Conservation (phyloP, 1,139 yeast species). For the Saccharomyces hybrid region DNA sequence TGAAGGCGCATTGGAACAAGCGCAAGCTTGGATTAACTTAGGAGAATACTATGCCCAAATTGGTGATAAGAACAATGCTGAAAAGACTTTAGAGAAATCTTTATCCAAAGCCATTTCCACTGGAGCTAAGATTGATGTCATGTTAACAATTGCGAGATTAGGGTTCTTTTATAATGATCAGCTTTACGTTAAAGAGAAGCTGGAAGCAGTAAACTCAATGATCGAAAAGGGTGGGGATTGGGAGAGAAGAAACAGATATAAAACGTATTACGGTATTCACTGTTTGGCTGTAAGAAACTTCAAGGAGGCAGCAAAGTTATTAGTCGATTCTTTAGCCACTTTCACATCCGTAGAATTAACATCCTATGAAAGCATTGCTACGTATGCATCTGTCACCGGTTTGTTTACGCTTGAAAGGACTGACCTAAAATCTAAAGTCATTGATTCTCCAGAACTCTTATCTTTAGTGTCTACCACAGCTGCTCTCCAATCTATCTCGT, state of each 20-base stretch:
- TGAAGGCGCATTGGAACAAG: slow-evolving; percentile 80
- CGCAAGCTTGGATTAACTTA: slow-evolving; percentile 67
- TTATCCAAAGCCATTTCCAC: slow-evolving; percentile 74
- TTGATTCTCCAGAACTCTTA: slow-evolving; percentile 90
- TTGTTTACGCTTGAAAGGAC: slow-evolving; percentile 75
- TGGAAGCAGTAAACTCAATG: slow-evolving; percentile 63
- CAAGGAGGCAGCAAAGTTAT: slow-evolving; percentile 68
- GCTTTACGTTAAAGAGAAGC: slow-evolving; percentile 57
- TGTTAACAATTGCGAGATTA: slow-evolving; percentile 71
- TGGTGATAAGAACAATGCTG: slow-evolving; percentile 75
- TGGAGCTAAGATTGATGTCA: slow-evolving; percentile 83
- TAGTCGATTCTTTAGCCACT: slow-evolving; percentile 88
- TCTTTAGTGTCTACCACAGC: slow-evolving; percentile 69
- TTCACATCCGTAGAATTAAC: slow-evolving; percentile 93
- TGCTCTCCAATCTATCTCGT: slow-evolving; percentile 70
- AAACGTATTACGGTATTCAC: slow-evolving; percentile 84
- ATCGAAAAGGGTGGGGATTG: slow-evolving; percentile 98
- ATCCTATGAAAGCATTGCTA: slow-evolving; percentile 82
- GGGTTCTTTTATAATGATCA: slow-evolving; percentile 85
- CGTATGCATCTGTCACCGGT: slow-evolving; percentile 81
- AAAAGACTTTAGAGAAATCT: slow-evolving; percentile 63
- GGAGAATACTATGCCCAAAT: slow-evolving; percentile 85
- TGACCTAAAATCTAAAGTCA: slow-evolving; percentile 72
- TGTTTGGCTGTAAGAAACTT: slow-evolving; percentile 80
- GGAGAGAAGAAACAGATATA: slow-evolving; percentile 94